Evolutionary conservation across 257 asterid species (phyloP), one percentile per base, ranked within the genome.

Genomic region (Primulina eburnea): DNA sequence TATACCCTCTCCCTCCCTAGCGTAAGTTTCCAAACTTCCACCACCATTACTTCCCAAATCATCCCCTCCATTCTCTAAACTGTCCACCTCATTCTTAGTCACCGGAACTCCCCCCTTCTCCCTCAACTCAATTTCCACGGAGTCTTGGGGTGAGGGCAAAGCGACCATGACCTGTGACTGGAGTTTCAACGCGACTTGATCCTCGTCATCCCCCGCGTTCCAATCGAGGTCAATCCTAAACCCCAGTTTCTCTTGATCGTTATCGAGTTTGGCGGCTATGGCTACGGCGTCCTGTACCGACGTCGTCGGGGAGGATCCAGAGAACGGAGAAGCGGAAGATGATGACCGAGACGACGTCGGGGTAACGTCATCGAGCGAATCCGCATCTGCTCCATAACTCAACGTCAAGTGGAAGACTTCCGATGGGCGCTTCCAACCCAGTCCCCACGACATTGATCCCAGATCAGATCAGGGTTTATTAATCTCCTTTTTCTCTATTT

Each of bases 121-220:
- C 76, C 30, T 80, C 78, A 94, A 80, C 47, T 82, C 96, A 37
- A 94, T 63, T 65, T 89, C 96, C 61, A 94, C 98, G 2, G 79
- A 66, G 59, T 94, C 98, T 61, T 84, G 93, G 50, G 97, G 96
- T 28, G 89, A 82, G 52, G 98, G 99, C 89, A 94, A 76, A 34
- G 99, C 96, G 75, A 94, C 85, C 98, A 91, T 89, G 3, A 91
- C 99, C 90, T 89, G 96, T 24, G 99, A 94, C 80, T 91, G 99
- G 58, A 94, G 80, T 77, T 87, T 87, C 76, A 94, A 80, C 58
- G 95, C 96, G 66, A 85, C 84, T 62, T 94, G 98, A 84, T 94
- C 99, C 84, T 94, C 98, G 55, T 89, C 98, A 32, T 89, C 97
- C 8, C 85, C 94, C 9, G 91, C 88, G 64, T 84, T 89, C 97